Conservation (phyloP, 192 early-diverging fungal species). For the Gryganskiella cystojenkinii region DNA sequence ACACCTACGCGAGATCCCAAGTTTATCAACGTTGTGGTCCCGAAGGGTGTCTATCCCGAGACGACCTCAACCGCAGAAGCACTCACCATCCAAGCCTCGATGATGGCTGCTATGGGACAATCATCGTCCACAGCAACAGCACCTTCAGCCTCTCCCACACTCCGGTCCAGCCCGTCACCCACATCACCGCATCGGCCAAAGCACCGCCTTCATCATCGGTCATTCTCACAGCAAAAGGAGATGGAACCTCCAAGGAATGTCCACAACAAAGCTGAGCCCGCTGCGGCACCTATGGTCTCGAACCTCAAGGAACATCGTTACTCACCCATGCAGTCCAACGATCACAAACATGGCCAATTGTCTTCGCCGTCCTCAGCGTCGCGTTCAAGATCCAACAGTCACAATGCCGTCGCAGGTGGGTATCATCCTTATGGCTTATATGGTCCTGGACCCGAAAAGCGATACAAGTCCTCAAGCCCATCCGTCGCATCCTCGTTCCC, state of each 20-base stretch:
- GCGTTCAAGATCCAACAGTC: slow-evolving; percentile 27
- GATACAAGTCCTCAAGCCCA: slow-evolving; percentile 36
- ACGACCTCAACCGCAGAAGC: slow-evolving; percentile 42
- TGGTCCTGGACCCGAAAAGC: slow-evolving; percentile 25
- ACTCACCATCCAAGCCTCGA: neutral
- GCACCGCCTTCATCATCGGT: slow-evolving; percentile 49
- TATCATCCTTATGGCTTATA: slow-evolving; percentile 13
- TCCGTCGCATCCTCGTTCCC: slow-evolving; percentile 26
- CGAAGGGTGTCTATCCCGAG: slow-evolving; percentile 89
- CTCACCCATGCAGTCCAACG: slow-evolving; percentile 35
- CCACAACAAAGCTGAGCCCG: neutral
- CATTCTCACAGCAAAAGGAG: slow-evolving; percentile 27
- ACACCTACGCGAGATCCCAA: slow-evolving; percentile 75
- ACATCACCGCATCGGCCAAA: slow-evolving; percentile 30
- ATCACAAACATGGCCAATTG: slow-evolving; percentile 4
- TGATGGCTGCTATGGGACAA: too few species aligned
- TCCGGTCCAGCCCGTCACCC: slow-evolving; percentile 38
- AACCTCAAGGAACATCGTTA: slow-evolving; percentile 32
- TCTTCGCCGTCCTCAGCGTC: too few species aligned
- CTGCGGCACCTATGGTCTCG: too few species aligned
- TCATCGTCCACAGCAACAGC: too few species aligned
- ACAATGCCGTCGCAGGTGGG: slow-evolving; percentile 20
- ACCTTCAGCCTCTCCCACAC: slow-evolving; percentile 22
- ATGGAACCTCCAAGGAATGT: neutral
- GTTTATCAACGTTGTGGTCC: slow-evolving; percentile 75